Percentiles rank a stretch among this genome's conserved stretches.
Conservation (phyloP, 148 eudicot genomes). For the Amaranthus cruentus region DNA sequence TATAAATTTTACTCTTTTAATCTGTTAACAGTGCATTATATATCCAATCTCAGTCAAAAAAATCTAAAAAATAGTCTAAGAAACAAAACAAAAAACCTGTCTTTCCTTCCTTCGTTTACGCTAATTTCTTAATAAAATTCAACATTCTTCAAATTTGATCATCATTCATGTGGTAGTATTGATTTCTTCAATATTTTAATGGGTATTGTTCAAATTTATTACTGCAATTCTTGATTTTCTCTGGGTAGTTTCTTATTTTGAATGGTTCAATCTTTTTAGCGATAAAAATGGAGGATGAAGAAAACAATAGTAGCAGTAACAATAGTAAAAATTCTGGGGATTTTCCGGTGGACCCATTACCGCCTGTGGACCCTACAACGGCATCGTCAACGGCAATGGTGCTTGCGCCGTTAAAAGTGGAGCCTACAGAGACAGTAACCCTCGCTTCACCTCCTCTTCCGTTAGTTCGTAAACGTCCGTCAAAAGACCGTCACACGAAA, state of each 20-base stretch:
- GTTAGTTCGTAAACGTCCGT: conserved; percentile 38
- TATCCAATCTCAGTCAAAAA: conserved; percentile 12
- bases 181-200: conserved; percentile 1
- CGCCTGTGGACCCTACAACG: conserved; percentile 9
- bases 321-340: neutral
- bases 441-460: neutral
- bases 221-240: conserved; percentile 5
- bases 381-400: neutral
- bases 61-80: neutral
- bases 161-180: neutral
- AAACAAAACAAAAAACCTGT: conserved; percentile 1
- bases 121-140: neutral
- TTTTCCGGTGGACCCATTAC: conserved; percentile 23
- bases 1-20: neutral
- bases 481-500: conserved; percentile 89
- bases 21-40: conserved; percentile 10
- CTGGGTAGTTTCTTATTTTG: conserved; percentile 7
- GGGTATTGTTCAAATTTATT: conserved; percentile 19
- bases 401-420: conserved; percentile 37
- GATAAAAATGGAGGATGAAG: conserved; percentile 10
- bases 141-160: neutral
- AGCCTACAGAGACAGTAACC: conserved; percentile 38
- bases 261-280: neutral
- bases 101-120: neutral
- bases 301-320: conserved; percentile 14